phyloP scores from a whole-genome alignment of 805 yeast genomes.

The Myxozyma neglecta region DNA sequence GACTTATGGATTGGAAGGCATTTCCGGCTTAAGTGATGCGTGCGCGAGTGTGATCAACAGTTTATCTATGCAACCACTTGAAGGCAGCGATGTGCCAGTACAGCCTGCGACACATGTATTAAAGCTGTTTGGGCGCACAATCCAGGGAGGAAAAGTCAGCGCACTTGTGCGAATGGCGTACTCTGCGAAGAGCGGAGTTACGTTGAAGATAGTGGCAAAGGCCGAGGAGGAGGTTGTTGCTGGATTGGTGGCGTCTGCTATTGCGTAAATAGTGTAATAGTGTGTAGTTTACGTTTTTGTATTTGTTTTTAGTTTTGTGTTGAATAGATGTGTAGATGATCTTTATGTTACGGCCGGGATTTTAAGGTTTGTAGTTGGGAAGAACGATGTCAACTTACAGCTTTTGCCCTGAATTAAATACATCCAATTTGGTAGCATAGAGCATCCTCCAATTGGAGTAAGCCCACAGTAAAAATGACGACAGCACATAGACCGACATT shows the following conservation, averaged over 20 bases:
- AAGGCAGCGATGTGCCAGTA: conserved; percentile 66
- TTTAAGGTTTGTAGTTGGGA: too few species aligned
- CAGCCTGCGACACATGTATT: conserved; percentile 59
- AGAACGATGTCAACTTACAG: neutral
- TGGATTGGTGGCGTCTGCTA: conserved; percentile 53
- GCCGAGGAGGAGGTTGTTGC: conserved; percentile 49
- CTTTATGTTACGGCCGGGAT: too few species aligned
- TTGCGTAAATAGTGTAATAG: conserved; percentile 38
- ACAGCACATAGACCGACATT: conserved; percentile 71
- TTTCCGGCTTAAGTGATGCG: conserved; percentile 52
- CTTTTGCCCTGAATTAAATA: neutral
- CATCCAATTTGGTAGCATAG: too few species aligned
- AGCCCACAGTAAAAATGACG: conserved; percentile 48
- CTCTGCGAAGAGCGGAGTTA: conserved; percentile 48
- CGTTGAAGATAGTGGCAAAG: conserved; percentile 48
- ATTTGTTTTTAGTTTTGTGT: too few species aligned
- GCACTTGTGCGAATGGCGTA: conserved; percentile 47
- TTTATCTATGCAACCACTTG: conserved; percentile 70
- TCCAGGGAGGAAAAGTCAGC: conserved; percentile 49
- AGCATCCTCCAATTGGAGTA: too few species aligned
- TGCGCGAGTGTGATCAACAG: conserved; percentile 53
- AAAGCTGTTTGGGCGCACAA: conserved; percentile 79
- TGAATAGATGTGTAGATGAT: too few species aligned
- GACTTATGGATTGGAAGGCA: conserved; percentile 63
- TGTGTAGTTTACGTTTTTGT: too few species aligned